These are phyloP conservation scores for Oryza australiensis DNA, from an alignment of 176 grass and related monocot species.

Conservation along the genomic window DNA sequence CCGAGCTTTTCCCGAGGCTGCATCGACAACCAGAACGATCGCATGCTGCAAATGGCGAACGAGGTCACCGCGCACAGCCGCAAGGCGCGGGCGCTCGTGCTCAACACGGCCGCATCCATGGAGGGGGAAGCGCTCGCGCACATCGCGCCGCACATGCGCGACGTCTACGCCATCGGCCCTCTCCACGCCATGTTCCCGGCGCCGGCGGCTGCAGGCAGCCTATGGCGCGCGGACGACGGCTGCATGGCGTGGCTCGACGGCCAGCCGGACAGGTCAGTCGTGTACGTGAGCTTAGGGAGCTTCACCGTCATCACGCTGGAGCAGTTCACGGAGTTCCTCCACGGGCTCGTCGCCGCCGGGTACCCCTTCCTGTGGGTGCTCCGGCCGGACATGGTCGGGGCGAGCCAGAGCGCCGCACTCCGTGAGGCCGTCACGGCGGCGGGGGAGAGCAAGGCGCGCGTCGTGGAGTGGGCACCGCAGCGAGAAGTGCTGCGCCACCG, in stretches of 20 bases:
- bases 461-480: conserved; percentile 66
- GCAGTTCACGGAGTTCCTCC: conserved; percentile 46
- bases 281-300: conserved; percentile 68
- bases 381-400: conserved; percentile 42
- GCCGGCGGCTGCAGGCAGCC: neutral
- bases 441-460: neutral
- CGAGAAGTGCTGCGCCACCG: conserved; percentile 57
- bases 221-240: conserved; percentile 45
- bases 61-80: neutral
- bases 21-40: neutral
- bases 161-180: neutral
- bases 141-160: neutral
- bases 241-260: conserved; percentile 57
- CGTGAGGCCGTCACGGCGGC: neutral
- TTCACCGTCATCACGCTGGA: conserved; percentile 23
- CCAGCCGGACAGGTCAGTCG: conserved; percentile 47
- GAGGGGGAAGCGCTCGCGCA: neutral
- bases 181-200: neutral
- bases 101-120: neutral
- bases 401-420: neutral
- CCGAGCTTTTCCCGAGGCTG: neutral
- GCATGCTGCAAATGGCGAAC: neutral
- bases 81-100: neutral
- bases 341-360: conserved; percentile 38
- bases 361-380: conserved; percentile 59